Conservation (phyloP, 2,329 filamentous ascomycete species). For the Ophiostoma sp. region DNA sequence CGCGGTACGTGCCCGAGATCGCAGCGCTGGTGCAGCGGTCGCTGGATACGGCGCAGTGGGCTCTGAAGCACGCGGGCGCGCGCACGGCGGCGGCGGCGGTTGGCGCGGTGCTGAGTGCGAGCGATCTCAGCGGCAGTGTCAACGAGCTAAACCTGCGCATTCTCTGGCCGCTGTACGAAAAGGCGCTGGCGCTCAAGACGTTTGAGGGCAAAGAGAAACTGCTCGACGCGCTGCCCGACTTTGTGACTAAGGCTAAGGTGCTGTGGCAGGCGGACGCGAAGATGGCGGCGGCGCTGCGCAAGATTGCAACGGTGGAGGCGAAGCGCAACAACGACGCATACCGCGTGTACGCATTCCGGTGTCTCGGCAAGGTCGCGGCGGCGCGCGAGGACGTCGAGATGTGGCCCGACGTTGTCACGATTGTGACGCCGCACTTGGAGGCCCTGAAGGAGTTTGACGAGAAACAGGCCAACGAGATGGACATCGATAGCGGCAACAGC, state of each 20-base stretch:
- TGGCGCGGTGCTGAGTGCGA: conserved; percentile 56
- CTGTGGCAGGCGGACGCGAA: conserved; percentile 50
- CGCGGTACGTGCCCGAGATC: conserved; percentile 81
- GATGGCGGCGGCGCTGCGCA: conserved; percentile 63
- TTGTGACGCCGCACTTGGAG: conserved; percentile 60
- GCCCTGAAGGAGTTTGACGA: conserved; percentile 57
- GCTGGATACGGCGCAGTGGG: conserved; percentile 79
- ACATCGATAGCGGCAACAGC: conserved; percentile 15
- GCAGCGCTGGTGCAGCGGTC: conserved; percentile 59
- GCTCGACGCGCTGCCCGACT: conserved; percentile 70
- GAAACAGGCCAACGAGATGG: conserved; percentile 29
- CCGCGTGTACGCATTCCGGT: conserved; percentile 65
- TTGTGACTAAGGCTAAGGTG: conserved; percentile 59
- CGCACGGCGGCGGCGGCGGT: conserved; percentile 72
- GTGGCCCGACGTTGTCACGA: conserved; percentile 57
- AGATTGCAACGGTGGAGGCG: conserved; percentile 78
- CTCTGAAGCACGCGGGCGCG: conserved; percentile 80
- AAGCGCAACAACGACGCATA: conserved; percentile 88
- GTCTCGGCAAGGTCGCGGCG: conserved; percentile 66
- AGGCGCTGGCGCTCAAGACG: conserved; percentile 77
- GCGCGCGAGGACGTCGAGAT: conserved; percentile 68
- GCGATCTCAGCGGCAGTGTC: conserved; percentile 53
- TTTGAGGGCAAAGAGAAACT: conserved; percentile 89
- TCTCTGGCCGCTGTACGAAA: conserved; percentile 81
- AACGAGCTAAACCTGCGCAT: conserved; percentile 53